Base-by-base conservation (phyloP, 495 filamentous ascomycete genomes). In the Amorphotheca resinae region DNA sequence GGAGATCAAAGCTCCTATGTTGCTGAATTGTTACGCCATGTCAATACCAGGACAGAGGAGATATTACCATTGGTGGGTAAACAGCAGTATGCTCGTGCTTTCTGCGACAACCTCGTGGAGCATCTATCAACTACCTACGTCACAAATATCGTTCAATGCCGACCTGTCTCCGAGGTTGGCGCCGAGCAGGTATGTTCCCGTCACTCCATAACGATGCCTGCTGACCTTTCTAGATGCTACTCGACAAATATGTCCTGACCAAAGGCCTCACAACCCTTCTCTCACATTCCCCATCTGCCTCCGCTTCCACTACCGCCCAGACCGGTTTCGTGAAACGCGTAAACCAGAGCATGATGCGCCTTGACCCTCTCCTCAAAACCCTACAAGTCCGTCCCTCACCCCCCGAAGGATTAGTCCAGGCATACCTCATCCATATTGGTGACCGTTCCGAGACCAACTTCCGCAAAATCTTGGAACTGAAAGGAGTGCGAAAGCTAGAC, bases 1-100 rank as follows among this genome's bases (percentile, higher is more conserved):
- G 86, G 84, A 42, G 91, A 96, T 55, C 89, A 95, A 52, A 95
- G 87, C 63, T 80, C 82, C 0, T 96, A 95, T 51, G 85, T 95
- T 22, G 72, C 72, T 22, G 84, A 93, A 54, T 67, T 96, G 4
- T 59, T 95, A 38, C 68, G 69, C 16, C 76, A 76, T 45, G 67
- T 88, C 33, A 85, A 88, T 47, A 62, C 63, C 7, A 78, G 75
- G 41, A 67, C 77, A 12, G 68, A 72, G 8, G 86, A 93, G 53
- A 80, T 89, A 14, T 59, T 96, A 2, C 71, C 71, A 9, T 58
- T 87, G 30, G 67, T 96, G n/a, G 77, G 79, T 49, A 98, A 96
- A 64, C 86, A 80, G 48, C 86, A 94, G 53, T 96, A 95, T 60
- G 85, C 88, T 11, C 70, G 93, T 22, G 86, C 91, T 2, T 95